Evolutionary conservation across 305 asterid species (phyloP).

Genomic region (Salvia sclarea): DNA sequence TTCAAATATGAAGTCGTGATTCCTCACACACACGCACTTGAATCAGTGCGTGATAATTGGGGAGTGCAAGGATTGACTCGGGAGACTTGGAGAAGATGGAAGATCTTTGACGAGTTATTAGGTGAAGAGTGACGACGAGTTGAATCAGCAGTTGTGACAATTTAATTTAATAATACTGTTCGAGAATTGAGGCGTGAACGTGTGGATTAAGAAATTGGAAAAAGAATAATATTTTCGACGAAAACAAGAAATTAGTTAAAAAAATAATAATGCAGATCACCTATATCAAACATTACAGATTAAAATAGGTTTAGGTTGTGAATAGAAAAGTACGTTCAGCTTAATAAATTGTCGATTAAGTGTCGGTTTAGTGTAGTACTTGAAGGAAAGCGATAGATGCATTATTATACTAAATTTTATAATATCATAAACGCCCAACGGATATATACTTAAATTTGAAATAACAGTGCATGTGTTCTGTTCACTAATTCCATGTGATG

Average conservation of each 20-base stretch:
- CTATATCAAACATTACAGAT: neutral
- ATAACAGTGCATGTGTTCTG: too few species aligned
- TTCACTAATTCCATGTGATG: too few species aligned
- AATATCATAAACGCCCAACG: neutral
- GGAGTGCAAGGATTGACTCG: conserved; percentile 1
- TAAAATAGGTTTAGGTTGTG: neutral
- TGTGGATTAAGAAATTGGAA: neutral
- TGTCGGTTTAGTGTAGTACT: neutral
- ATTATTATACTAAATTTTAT: neutral
- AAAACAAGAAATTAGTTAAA: neutral
- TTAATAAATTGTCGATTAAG: neutral
- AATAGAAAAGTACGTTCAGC: neutral
- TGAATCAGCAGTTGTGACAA: neutral
- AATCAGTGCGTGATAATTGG: conserved; percentile 18
- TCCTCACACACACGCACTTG: conserved; percentile 2
- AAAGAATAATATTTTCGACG: neutral
- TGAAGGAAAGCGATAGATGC: neutral
- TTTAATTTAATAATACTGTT: neutral
- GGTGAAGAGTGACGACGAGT: conserved; percentile 11
- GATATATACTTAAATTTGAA: neutral
- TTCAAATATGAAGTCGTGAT: neutral
- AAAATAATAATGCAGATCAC: neutral
- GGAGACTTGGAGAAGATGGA: conserved; percentile 1
- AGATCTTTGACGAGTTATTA: conserved; percentile 1
- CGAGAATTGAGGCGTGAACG: conserved; percentile 7